These are phyloP conservation scores for Yarrowia sp. DNA, from an alignment of 805 yeast genomes.

Conservation along the genomic window DNA sequence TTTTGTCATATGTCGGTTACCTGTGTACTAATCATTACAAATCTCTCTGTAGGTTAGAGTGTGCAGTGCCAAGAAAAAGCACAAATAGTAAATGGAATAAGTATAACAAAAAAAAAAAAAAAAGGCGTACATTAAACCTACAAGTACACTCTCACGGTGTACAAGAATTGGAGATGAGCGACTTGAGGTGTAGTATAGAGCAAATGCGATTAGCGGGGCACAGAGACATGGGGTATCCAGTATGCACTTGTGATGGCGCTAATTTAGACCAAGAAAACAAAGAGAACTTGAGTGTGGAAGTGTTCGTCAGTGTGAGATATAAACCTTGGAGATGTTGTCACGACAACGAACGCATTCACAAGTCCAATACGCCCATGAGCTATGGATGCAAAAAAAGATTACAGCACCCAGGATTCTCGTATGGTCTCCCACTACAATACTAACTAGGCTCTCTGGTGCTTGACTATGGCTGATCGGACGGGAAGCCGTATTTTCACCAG, in stretches of 20 bases:
- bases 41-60: slow-evolving; percentile 1
- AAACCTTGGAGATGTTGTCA: no score
- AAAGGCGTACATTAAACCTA: slow-evolving; percentile 1
- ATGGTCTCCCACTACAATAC: slow-evolving; percentile 28
- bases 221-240: no score
- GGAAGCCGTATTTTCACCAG: slow-evolving; percentile 22
- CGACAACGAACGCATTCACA: no score
- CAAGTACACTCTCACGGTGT: no score
- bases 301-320: no score
- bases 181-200: not conserved
- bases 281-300: no score
- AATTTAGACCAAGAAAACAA: not conserved
- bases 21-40: slow-evolving; percentile 15
- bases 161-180: not conserved
- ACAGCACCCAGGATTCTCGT: slow-evolving; percentile 28
- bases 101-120: no score
- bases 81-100: no score
- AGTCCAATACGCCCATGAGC: no score
- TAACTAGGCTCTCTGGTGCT: slow-evolving; percentile 20
- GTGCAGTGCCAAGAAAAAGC: slow-evolving; percentile 1
- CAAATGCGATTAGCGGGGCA: not conserved
- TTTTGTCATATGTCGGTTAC: not conserved
- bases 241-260: not conserved
- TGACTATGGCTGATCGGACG: slow-evolving; percentile 21
- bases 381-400: slow-evolving; percentile 7